Evolutionary conservation across 2,329 filamentous ascomycete species (phyloP).

Genomic region (Hymenoscyphus scutula): DNA sequence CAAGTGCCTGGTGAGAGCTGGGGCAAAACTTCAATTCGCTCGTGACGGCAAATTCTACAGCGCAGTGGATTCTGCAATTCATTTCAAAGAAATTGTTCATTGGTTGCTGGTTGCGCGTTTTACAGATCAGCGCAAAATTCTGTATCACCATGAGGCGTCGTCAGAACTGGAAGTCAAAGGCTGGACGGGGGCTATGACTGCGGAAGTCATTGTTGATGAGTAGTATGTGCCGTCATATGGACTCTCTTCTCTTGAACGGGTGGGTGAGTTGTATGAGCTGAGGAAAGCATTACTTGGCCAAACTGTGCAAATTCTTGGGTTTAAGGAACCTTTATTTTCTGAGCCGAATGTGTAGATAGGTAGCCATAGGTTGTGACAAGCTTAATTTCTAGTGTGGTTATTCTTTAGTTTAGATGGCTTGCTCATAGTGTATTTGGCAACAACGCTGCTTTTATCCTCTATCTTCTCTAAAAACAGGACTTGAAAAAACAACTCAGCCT

Average conservation of each 20-base stretch:
- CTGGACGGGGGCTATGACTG: not conserved
- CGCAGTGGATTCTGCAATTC: not conserved
- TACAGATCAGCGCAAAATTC: not conserved
- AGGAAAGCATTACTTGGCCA: not conserved
- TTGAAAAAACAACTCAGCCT: too few relatives aligned
- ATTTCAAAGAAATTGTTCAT: slow-evolving; percentile 1
- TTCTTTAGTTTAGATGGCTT: too few relatives aligned
- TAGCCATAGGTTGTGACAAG: too few relatives aligned
- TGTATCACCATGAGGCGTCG: too few relatives aligned
- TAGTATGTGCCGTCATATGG: not conserved
- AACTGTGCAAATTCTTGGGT: slow-evolving; percentile 1
- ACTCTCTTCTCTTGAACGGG: not conserved
- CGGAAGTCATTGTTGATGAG: not conserved
- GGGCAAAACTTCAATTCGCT: not conserved
- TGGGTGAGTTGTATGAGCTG: not conserved
- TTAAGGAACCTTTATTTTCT: not conserved
- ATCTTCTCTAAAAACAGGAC: too few relatives aligned
- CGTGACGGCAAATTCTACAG: not conserved
- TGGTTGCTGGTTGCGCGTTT: slow-evolving; percentile 9
- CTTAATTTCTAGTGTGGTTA: too few relatives aligned
- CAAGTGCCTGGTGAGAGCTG: slow-evolving; percentile 5
- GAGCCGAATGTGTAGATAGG: too few relatives aligned
- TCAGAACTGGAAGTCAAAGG: not conserved
- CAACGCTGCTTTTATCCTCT: too few relatives aligned
- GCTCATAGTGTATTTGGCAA: too few relatives aligned